Base-by-base conservation (phyloP, 2,329 filamentous ascomycete species). In the Apiospora rasikravindrae region DNA sequence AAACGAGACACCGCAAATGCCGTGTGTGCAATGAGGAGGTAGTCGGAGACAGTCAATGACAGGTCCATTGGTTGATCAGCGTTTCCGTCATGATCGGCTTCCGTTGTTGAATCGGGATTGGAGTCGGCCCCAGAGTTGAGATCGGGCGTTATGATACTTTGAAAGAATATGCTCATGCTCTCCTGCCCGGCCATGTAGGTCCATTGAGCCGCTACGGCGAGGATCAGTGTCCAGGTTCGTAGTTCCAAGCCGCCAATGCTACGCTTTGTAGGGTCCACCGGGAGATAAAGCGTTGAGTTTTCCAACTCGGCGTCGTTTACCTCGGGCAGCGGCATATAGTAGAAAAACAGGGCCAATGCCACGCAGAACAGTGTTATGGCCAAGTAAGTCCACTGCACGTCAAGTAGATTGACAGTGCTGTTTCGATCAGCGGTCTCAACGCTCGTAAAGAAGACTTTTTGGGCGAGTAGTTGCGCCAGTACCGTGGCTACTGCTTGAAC, bases 351-450 rank as follows among this genome's bases (percentile, higher is more conserved):
- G 0, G 90, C 93, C 2, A 97, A 86, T 3, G 89, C 84, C 70
- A 92, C 93, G 72, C 92, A 93, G 71, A 95, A 91, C 33, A 92
- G 85, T 0, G 93, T 94, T 73, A 96, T 92, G 71, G 91, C 92
- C n/a, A 96, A 87, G 76, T 96, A 96, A 0, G 93, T 93, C 92
- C 92, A 97, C 81, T 96, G 94, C 1, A 96, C 92, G 73, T 92
- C 90, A 74, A 93, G 88, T 3, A 96, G 86, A 1, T 88, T 88
- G 42, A 85, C 81, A 2, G 85, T 78, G n/a, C 75, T 80, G 45
- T 76, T 77, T 19, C 69, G 76, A 26, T 73, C 72, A 14, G 75
- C 75, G 22, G 77, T 78, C 45, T 87, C 84, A 11, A 93, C 86
- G 16, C 86, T 84, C 40, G 85, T 87, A 82, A 96, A 96, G 78